Evolutionary conservation across 768 basidiomycete species (phyloP), one percentile per base, ranked within the genome.

Genomic region (Tylopilus cervinicoccineus): DNA sequence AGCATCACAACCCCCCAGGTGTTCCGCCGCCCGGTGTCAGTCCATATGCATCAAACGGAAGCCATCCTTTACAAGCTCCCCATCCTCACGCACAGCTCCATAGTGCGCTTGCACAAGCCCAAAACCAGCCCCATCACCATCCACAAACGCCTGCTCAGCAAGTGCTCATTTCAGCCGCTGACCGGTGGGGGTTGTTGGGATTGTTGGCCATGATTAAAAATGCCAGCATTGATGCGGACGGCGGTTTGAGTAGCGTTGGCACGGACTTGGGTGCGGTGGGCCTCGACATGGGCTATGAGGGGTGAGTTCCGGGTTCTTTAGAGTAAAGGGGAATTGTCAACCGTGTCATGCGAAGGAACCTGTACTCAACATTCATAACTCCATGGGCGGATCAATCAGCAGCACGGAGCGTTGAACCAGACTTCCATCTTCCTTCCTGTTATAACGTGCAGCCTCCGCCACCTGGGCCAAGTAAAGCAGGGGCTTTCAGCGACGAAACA

Each of bases 361-460:
- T 94, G 51, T 93, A 91, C 71, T 84, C 91, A 51, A 88, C 88
- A 23, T 94, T 98, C 72, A 90, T 95, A 61, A 94, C 95, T 48
- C 94, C 94, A 23, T 98, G 93, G 93, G 83, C 90, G 53, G 93
- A 95, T 67, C 84, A 92, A 54, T 86, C 86, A 55, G 84, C 86
- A 37, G 86, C 86, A 55, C 84, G 83, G 61, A 79, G 81, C 48
- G 84, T 95, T 51, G 93, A 98, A 68, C 93, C 95, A 12, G 88
- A 93, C 64, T 96, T 85, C 66, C 85, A 89, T 59, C 79, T 94
- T 40, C 94, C 94, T 33, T 73, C 81, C 24, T 96, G 93, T 70
- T 98, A 98, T 59, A 93, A 86, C 67, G 93, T 96, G 40, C 86
- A 89, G 58, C 84, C 94, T 28, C 84, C 86, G 31, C 83, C 92